Base-by-base conservation (phyloP, 129 eudicot genomes). In the Kitagawia praeruptora region DNA sequence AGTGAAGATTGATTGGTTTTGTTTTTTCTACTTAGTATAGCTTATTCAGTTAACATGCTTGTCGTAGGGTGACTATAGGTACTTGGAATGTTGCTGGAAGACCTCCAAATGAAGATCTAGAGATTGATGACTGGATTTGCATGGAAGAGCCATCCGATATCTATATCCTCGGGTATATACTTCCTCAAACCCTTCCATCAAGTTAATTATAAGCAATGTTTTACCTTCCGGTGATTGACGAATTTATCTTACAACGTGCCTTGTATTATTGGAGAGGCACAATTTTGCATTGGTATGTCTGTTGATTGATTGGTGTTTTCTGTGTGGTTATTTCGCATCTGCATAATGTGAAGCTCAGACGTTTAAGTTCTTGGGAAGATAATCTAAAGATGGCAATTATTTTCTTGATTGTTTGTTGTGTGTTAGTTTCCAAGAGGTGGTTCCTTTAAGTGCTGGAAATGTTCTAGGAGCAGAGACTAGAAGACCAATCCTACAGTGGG, bases 41-140 rank as follows among this genome's bases (percentile, higher is more conserved):
- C 54, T 73, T 47, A 63, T 39, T 75, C 56, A 47, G 25, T 75
- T 58, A 21, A 23, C 47, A 75, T 80, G 49, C 39, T 47, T 48
- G 66, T 76, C 8, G 75, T 87, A 96, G 99, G 82, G 90, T 96
- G 83, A 96, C 90, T 27, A 82, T 92, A 78, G 97, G 99, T 56
- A 87, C 99, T 78, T 96, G 99, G 99, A 96, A 96, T 82, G 99
- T 96, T 77, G 99, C 99, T 77, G 98, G 99, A 75, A 89, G 85
- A 80, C 82, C 74, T 77, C 99, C 99, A 71, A 23, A 81, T 40
- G 96, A 89, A 63, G 87, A 87, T 86, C 90, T 96, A 49, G 97
- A 92, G 34, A 90, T 96, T 46, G 92, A 96, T 81, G 97, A 92
- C 78, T 96, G 99, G 99, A 92, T 96, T 70, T 87, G 85, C 81